Percentiles rank a stretch among this genome's conserved stretches.
phyloP scores from a whole-genome alignment of 805 yeast genomes.

The Saccharomycopsis amapae region DNA sequence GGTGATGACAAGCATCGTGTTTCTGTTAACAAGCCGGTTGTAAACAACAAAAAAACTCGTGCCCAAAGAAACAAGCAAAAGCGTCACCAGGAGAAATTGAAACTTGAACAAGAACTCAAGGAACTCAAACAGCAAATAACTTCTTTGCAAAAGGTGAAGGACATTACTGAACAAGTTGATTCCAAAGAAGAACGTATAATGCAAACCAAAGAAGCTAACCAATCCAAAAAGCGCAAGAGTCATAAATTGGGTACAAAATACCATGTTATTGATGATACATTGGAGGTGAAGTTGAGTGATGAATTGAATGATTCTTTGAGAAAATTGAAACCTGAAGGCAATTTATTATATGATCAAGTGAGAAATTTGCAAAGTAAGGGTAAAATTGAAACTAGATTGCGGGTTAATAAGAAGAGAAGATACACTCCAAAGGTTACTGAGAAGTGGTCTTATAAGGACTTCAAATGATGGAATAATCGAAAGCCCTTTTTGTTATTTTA shows the following conservation, averaged over 20 bases:
- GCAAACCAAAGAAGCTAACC: slow-evolving; percentile 23
- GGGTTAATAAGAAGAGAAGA: slow-evolving; percentile 55
- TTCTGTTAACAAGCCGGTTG: slow-evolving; percentile 68
- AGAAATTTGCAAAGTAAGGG: slow-evolving; percentile 78
- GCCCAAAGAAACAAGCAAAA: slow-evolving; percentile 67
- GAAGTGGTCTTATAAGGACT: slow-evolving; percentile 91
- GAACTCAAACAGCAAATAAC: slow-evolving; percentile 52
- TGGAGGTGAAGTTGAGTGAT: slow-evolving; percentile 79
- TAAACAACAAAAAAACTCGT: slow-evolving; percentile 64
- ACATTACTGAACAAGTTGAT: slow-evolving; percentile 28
- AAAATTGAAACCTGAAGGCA: slow-evolving; percentile 85
- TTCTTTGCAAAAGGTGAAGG: slow-evolving; percentile 47
- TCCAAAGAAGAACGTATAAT: slow-evolving; percentile 17
- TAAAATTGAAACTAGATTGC: slow-evolving; percentile 76
- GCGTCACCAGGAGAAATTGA: slow-evolving; percentile 51
- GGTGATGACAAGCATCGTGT: slow-evolving; percentile 36
- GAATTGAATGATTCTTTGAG: slow-evolving; percentile 84
- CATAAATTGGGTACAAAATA: slow-evolving; percentile 40
- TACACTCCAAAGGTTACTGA: slow-evolving; percentile 74
- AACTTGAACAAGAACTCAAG: slow-evolving; percentile 43
- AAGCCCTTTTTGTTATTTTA: too few species aligned
- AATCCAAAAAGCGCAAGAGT: slow-evolving; percentile 26
- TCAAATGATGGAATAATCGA: too few species aligned
- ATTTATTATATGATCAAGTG: slow-evolving; percentile 74
- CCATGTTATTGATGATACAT: slow-evolving; percentile 38